phyloP scores from a whole-genome alignment of 2,329 filamentous ascomycete genomes.

The Alternaria postmessia region DNA sequence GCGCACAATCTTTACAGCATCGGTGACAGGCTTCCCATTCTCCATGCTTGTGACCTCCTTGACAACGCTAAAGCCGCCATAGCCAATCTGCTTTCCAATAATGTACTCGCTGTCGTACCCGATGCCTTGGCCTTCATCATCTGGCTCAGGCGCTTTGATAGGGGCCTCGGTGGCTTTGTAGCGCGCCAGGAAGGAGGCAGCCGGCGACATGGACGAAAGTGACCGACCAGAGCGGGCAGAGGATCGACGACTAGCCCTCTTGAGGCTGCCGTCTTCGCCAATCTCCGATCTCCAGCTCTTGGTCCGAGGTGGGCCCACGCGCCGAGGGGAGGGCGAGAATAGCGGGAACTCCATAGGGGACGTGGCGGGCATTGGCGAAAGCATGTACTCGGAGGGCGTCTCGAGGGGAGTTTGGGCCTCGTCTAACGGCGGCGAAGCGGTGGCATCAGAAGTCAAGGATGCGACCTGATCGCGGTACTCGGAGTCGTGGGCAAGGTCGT shows the following conservation, averaged over 20 bases:
- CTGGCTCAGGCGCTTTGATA: constrained; percentile 60
- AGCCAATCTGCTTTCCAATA: constrained; percentile 71
- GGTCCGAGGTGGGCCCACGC: constrained; percentile 39
- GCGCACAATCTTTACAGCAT: constrained; percentile 73
- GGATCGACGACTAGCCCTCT: constrained; percentile 48
- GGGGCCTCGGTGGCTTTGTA: constrained; percentile 53
- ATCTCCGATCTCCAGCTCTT: constrained; percentile 45
- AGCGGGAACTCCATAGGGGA: constrained; percentile 50
- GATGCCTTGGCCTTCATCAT: constrained; percentile 73
- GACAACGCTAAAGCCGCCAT: constrained; percentile 71
- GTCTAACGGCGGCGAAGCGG: constrained; percentile 49
- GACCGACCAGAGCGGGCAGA: constrained; percentile 60
- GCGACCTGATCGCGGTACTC: constrained; percentile 49
- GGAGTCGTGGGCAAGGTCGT: constrained; percentile 37
- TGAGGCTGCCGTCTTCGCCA: constrained; percentile 45
- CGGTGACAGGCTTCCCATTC: constrained; percentile 60
- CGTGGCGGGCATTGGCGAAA: constrained; percentile 44
- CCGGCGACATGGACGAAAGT: constrained; percentile 63
- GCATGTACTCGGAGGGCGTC: constrained; percentile 41
- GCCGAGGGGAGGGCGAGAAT: constrained; percentile 35
- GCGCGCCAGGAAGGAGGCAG: constrained; percentile 65
- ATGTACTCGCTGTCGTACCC: constrained; percentile 69
- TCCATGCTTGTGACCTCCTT: constrained; percentile 72
- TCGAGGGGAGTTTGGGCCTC: constrained; percentile 52
- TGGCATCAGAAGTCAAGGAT: constrained; percentile 54